phyloP scores from a whole-genome alignment of 208 protist species.

The Sergeia podlipaevii region DNA sequence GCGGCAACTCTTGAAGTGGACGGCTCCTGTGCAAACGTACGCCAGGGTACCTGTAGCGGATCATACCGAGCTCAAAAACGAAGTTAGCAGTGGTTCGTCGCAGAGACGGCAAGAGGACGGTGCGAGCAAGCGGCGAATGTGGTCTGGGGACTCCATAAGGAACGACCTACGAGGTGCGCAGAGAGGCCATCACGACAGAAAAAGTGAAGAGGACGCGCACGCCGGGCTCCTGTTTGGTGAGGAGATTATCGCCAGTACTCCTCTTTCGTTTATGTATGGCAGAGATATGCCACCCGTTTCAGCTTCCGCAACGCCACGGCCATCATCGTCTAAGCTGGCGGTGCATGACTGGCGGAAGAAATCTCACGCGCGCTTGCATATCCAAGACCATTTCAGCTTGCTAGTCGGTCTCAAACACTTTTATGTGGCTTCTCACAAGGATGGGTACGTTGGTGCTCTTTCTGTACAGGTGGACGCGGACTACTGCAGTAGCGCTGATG shows the following conservation, averaged over 20 bases:
- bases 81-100: too few species aligned
- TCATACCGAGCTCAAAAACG: too few species aligned
- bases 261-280: neutral
- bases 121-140: too few species aligned
- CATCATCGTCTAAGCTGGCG: too few species aligned
- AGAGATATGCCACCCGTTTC: neutral
- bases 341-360: neutral
- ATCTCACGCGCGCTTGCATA: neutral
- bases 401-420: slow-evolving; percentile 7
- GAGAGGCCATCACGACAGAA: too few species aligned
- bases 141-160: too few species aligned
- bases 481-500: slow-evolving; percentile 7
- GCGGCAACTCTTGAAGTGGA: slow-evolving; percentile 24
- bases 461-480: slow-evolving; percentile 1
- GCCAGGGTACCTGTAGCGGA: neutral
- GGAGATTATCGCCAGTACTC: slow-evolving; percentile 14
- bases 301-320: slow-evolving; percentile 10
- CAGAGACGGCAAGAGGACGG: too few species aligned
- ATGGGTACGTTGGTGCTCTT: neutral
- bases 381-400: slow-evolving; percentile 8
- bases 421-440: slow-evolving; percentile 7
- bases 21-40: neutral
- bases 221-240: too few species aligned
- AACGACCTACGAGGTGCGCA: too few species aligned
- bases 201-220: too few species aligned